Base-by-base conservation (phyloP, 1,284 basidiomycete genomes). In the Bondarzewia mesenterica region DNA sequence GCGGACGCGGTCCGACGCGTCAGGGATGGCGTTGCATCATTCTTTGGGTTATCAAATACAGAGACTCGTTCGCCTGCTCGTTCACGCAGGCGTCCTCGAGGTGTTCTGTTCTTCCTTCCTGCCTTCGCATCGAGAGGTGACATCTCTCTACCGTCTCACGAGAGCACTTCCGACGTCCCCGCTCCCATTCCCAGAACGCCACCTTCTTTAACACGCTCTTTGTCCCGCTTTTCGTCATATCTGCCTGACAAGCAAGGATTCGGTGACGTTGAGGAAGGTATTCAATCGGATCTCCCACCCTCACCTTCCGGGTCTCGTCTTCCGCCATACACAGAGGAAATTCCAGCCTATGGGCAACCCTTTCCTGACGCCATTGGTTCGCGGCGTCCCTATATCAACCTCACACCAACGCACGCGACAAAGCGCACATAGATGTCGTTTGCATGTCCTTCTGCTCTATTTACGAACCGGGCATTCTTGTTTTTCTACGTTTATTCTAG, bases 21-120 rank as follows among this genome's bases (percentile, higher is more conserved):
- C 23, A 70, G 81, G 26, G 75, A 71, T 54, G 75, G 79, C 49
- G 67, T 85, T 18, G 68, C 72, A 18, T 72, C 74, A 27, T 54
- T 75, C 20, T 69, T 78, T 37, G 64, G 63, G 22, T 55, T 67
- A 23, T 65, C 69, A 42, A 58, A 61, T 27, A 61, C 60, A 16
- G 64, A 67, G 44, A 62, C 73, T 35, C 68, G 74, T 47, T 68
- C 73, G 25, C 70, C 71, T 52, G 54, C 70, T 50, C 70, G 69
- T 63, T 70, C 38, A 68, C 70, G 75, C 39, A 72, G 71, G 29
- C 70, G 73, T 27, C 71, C 72, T 44, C 73, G 80, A 35, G 81
- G 83, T 26, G 77, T 87, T 29, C 65, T 89, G 47, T 89, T 88
- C 67, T 89, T 90, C 72, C 74, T 90, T 42, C 87, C 86, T 29